Base-by-base conservation (phyloP, 2,329 filamentous ascomycete species). In the Diaporthe citrichinensis region DNA sequence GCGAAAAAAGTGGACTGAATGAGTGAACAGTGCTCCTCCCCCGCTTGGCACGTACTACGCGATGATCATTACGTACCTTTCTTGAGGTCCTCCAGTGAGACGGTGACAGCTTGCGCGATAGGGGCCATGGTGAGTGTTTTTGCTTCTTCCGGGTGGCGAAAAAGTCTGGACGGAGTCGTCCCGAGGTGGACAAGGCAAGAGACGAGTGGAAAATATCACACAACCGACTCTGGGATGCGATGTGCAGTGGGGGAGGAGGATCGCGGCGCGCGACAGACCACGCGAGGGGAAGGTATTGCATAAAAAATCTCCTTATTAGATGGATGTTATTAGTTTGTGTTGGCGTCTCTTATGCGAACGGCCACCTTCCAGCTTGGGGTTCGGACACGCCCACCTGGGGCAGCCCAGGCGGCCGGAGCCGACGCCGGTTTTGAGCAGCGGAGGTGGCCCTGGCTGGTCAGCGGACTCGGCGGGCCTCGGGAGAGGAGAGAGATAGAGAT, bases 41-140 rank as follows among this genome's bases (percentile, higher is more conserved):
- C 44, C 69, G 34, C 31, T 61, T 51, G 7, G 72, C 77, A 80
- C 84, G 79, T 86, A 67, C 17, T 61, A 44, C 53, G 73, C 28
- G 58, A 73, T 44, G 58, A 53, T 51, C 53, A 67, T 41, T 61
- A 65, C 76, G 49, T 28, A 92, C 91, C 90, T 79, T 85, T 87
- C 79, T 90, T 87, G 53, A 93, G 86, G 77, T 93, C 90, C 39
- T 89, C 81, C n/a, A 93, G 84, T 57, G 90, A 92, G 25, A 93
- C 90, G 0, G 90, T 90, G 20, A 92, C 88, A 34, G 90, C 88
- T 75, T 91, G 86, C 10, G 90, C 89, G 76, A 86, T 82, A 65
- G 86, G 83, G 23, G 85, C 83, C 88, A 89, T 90, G 17, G 9
- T 74, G 28, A 23, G 61, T 34, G 59, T 10, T 12, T 55, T 39